Conservation (phyloP, 2,329 filamentous ascomycete species). For the Bipolaris cookei region DNA sequence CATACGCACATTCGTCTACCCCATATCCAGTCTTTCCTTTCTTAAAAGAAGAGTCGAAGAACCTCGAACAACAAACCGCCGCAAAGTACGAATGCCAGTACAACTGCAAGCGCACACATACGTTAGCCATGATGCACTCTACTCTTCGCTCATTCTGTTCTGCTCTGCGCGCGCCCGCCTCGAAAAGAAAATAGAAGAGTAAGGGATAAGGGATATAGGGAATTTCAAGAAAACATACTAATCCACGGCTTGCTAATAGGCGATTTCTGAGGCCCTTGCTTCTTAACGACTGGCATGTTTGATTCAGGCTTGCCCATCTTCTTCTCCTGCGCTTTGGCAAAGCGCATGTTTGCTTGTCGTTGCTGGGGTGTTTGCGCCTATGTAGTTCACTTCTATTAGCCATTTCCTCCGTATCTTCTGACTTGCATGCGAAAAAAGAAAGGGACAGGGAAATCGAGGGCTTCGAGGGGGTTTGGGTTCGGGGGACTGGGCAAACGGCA, state of each 20-base stretch:
- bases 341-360: slow-evolving; percentile 80
- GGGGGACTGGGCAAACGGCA: background rate
- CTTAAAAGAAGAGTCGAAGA: slow-evolving; percentile 55
- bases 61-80: slow-evolving; percentile 67
- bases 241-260: slow-evolving; percentile 65
- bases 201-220: too few relatives aligned
- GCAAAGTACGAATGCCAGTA: slow-evolving; percentile 68
- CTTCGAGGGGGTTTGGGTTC: background rate
- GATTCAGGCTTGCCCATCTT: slow-evolving; percentile 71
- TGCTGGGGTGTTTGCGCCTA: slow-evolving; percentile 86
- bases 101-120: slow-evolving; percentile 50
- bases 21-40: background rate
- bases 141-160: too few relatives aligned
- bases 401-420: background rate
- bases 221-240: slow-evolving; percentile 54
- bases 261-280: slow-evolving; percentile 54
- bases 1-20: background rate
- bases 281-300: slow-evolving; percentile 55
- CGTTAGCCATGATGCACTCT: background rate
- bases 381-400: background rate
- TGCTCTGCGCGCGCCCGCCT: too few relatives aligned
- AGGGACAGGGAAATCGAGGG: background rate
- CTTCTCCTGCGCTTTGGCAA: slow-evolving; percentile 72
- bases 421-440: background rate
- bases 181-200: background rate